Percentiles rank a stretch among this genome's conserved stretches.
Evolutionary conservation across 192 early-diverging fungal genomes (phyloP).

Genomic region (Podila epigama): DNA sequence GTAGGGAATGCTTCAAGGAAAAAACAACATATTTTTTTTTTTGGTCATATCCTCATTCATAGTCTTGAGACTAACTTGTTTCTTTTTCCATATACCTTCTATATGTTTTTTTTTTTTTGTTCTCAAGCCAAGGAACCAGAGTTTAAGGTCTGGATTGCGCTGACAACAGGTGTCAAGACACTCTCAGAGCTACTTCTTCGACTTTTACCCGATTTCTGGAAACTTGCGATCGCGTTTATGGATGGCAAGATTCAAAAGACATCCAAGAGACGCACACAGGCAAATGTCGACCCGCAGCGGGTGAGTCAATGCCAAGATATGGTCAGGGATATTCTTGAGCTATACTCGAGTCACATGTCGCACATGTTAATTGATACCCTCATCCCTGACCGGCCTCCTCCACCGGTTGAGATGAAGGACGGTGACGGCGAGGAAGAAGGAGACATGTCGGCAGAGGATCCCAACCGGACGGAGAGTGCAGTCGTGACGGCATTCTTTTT

Average conservation of each 20-base stretch:
- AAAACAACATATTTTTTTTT: slow-evolving; percentile 15
- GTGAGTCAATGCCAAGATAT: slow-evolving; percentile 72
- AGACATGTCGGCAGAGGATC: slow-evolving; percentile 10
- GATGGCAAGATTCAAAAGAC: slow-evolving; percentile 82
- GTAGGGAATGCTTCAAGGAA: slow-evolving; percentile 1
- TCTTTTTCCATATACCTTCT: background rate
- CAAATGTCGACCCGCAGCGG: slow-evolving; percentile 64
- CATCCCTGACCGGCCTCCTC: slow-evolving; percentile 49
- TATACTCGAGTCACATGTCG: slow-evolving; percentile 65
- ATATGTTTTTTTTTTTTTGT: background rate
- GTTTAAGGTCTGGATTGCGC: slow-evolving; percentile 77
- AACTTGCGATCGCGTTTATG: slow-evolving; percentile 84
- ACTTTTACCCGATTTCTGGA: slow-evolving; percentile 92
- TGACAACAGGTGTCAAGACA: slow-evolving; percentile 70
- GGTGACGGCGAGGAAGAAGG: background rate
- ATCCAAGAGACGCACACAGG: slow-evolving; percentile 45
- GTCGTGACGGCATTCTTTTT: slow-evolving; percentile 78
- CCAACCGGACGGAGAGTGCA: slow-evolving; percentile 65
- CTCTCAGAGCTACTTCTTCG: slow-evolving; percentile 79
- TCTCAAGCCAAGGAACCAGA: slow-evolving; percentile 71
- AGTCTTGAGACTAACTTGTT: background rate
- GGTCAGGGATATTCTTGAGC: slow-evolving; percentile 67
- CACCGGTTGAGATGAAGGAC: background rate
- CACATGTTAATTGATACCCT: slow-evolving; percentile 56
- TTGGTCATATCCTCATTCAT: background rate